phyloP scores from a whole-genome alignment of 2,329 filamentous ascomycete genomes.

The Mycosphaerella sp. region DNA sequence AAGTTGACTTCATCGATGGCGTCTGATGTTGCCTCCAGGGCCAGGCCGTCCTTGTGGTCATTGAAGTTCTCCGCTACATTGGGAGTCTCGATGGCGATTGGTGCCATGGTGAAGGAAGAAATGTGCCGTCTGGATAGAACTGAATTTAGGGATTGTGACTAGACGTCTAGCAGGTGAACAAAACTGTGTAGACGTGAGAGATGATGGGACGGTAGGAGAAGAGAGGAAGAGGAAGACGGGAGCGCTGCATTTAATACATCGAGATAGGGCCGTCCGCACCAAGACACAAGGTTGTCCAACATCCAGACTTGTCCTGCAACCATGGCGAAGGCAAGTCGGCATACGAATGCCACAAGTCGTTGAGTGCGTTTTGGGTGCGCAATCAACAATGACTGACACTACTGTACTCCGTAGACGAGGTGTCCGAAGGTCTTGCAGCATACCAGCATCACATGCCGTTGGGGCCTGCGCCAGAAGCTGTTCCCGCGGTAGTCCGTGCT shows the following conservation, averaged over 20 bases:
- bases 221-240: background rate
- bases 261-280: conserved; percentile 3
- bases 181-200: background rate
- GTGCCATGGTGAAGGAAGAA: conserved; percentile 39
- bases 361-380: conserved; percentile 4
- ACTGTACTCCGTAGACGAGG: too few species aligned
- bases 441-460: conserved; percentile 12
- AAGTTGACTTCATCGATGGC: conserved; percentile 56
- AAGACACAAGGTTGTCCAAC: conserved; percentile 2
- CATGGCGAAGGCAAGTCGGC: conserved; percentile 9
- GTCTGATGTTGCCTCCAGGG: conserved; percentile 54
- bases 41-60: conserved; percentile 50
- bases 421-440: conserved; percentile 12
- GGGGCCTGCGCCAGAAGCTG: conserved; percentile 5
- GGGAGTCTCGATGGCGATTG: conserved; percentile 41
- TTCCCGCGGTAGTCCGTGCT: conserved; percentile 6
- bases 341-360: conserved; percentile 5
- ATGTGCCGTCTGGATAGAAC: background rate
- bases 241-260: background rate
- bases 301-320: conserved; percentile 8
- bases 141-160: background rate
- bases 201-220: background rate
- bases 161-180: background rate
- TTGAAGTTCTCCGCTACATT: conserved; percentile 41
- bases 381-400: too few species aligned